Percentiles rank a stretch among this genome's conserved stretches.
Conservation (phyloP, 2,329 filamentous ascomycete species). For the Sporothrix inflata region DNA sequence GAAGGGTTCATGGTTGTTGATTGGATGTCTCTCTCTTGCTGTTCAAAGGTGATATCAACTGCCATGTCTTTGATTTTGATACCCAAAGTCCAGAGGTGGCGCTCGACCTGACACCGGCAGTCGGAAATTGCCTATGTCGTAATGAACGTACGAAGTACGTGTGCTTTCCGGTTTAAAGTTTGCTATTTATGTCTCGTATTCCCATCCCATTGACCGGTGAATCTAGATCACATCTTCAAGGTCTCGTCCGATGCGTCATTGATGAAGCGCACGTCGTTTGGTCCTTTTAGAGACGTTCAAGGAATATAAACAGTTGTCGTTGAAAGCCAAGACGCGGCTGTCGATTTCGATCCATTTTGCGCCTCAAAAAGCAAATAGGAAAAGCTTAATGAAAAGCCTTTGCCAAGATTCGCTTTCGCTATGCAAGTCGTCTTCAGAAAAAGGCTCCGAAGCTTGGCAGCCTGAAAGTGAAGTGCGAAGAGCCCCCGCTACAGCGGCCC, state of each 20-base stretch:
- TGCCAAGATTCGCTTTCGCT: background rate
- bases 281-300: background rate
- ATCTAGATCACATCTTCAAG: background rate
- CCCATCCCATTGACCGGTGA: background rate
- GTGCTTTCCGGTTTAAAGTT: background rate
- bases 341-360: background rate
- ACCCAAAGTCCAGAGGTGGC: background rate
- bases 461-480: background rate
- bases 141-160: background rate
- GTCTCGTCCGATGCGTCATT: background rate
- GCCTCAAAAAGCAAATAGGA: background rate
- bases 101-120: background rate
- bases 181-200: background rate
- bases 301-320: background rate
- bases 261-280: background rate
- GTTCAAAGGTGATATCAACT: background rate
- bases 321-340: slow-evolving; percentile 11
- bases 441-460: slow-evolving; percentile 1
- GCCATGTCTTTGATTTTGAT: background rate
- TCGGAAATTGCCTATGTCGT: background rate
- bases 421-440: background rate
- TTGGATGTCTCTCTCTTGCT: background rate
- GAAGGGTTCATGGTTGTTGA: background rate
- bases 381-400: background rate
- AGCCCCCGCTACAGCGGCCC: background rate